Evolutionary conservation across 768 basidiomycete genomes (phyloP), one percentile per base, ranked within the genome.

Genomic region (Lactarius pseudohatsudake): DNA sequence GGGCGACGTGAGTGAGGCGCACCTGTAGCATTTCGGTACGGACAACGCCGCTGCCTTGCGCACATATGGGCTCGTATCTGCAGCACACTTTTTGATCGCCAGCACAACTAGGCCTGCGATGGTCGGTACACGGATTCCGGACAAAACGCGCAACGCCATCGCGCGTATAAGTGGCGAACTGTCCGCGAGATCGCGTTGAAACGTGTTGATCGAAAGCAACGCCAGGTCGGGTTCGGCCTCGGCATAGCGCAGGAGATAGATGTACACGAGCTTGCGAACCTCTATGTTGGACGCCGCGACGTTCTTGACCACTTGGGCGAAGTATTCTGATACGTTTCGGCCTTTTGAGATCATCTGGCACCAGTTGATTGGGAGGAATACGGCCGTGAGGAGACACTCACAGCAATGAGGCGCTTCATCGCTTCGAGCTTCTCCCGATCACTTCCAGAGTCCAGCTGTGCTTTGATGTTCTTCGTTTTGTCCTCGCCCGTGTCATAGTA

Each of bases 241-340:
- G 59, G 97, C 94, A 77, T 97, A 96, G 66, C 94, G 89, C 55
- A 98, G 81, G 70, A 99, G 88, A 79, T 96, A 99, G 70, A 98
- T 96, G 77, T 98, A 98, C 45, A 98, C 94, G 61, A 99, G 87
- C 78, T 98, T 98, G 66, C 96, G 88, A 72, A 96, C 90, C 77
- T 97, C 94, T 58, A 98, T 86, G 74, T 93, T 92, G 63, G 87
- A 86, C 2, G 94, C 92, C 2, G 94, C 94, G 47, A 98, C 96
- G 72, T 96, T 96, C 81, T 96, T 98, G 72, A 98, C 95, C 32
- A 99, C 97, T 74, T 92, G 91, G 5, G 97, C 92, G 73, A 98
- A 98, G 83, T 94, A 96, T 67, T 89, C 86, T 30, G 95, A 90
- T 69, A 97, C 92, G 70, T 94, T 90, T 62, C 92, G 88, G 58